These are phyloP conservation scores for Cunninghamia lanceolata DNA, from an alignment of 75 land plant species.

Conservation along the genomic window DNA sequence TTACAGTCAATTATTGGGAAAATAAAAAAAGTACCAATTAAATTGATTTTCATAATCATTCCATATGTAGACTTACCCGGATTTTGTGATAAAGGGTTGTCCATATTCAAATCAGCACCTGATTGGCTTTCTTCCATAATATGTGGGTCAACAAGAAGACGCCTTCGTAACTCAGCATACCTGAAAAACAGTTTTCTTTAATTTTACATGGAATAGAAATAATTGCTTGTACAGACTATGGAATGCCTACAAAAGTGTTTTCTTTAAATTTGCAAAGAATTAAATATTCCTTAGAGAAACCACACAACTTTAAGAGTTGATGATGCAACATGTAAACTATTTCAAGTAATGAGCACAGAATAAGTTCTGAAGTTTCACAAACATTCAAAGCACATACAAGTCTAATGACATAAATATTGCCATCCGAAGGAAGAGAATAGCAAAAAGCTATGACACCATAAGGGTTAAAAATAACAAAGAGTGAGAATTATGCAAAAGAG, in stretches of 20 bases:
- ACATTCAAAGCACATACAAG: neutral
- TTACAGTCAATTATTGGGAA: neutral
- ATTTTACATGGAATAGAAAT: neutral
- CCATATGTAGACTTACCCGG: constrained; percentile 47
- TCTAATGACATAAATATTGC: neutral
- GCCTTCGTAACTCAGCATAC: constrained; percentile 79
- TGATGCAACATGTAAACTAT: neutral
- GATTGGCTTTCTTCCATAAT: constrained; percentile 50
- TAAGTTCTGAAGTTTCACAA: neutral
- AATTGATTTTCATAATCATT: neutral
- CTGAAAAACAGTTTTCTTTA: constrained; percentile 26
- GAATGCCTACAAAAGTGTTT: neutral
- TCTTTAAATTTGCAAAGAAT: neutral
- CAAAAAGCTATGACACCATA: neutral
- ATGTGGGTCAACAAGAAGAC: constrained; percentile 81
- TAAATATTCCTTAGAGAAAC: neutral
- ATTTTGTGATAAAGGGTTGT: constrained; percentile 90
- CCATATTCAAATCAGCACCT: constrained; percentile 48
- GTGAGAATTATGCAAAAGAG: neutral
- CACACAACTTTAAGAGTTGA: neutral
- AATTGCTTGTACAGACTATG: neutral
- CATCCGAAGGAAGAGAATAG: neutral
- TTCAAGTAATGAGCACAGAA: neutral
- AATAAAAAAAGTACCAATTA: neutral
- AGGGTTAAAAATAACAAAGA: neutral